Base-by-base conservation (phyloP, 2,329 filamentous ascomycete genomes). In the Colletotrichum euphorbiae region DNA sequence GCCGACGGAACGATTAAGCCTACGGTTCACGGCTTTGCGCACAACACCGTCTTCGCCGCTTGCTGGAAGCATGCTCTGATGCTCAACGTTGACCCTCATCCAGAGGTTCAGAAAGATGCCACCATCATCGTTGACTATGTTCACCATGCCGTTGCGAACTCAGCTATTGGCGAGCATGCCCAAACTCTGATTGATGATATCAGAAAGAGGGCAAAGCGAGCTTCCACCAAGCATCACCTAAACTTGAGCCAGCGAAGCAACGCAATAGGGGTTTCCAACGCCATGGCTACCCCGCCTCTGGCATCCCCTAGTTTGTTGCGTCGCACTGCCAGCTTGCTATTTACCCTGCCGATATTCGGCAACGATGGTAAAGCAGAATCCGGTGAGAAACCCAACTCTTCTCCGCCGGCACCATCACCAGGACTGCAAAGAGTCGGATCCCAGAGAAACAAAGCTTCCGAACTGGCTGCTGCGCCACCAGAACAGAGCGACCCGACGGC, bases 1-100 rank as follows among this genome's bases (percentile, higher is more conserved):
- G 75, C 79, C 13, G 86, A 90, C 70, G 88, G 87, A 3, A 84
- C 81, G 5, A 87, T 89, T 76, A 88, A 87, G 74, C 80, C 83
- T 28, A 75, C 82, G 2, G 83, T 86, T 2, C 85, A 88, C 50
- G 87, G 88, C 1, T 79, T 93, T 11, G 93, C 94, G 12, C 90
- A 93, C 71, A 96, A 97, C 75, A 97, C 94, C 0, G 92, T 97
- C 17, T 98, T 97, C 77, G 91, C 94, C 33, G 92, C 94, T 1
- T 91, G 97, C 70, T 99, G 96, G 96, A 96, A 97, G 77, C 93
- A 98, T 74, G 86, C 97, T 48, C 83, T 98, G 67, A 93, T 97
- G 70, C 85, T 98, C 78, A 95, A 93, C 50, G 93, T 97, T 17
- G 96, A 99, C 76, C 95, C 96, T 45, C 94, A 98, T 75, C 94